These are phyloP conservation scores for Chytridium lagenaria DNA, from an alignment of 371 early-diverging fungal genomes.

Conservation along the genomic window DNA sequence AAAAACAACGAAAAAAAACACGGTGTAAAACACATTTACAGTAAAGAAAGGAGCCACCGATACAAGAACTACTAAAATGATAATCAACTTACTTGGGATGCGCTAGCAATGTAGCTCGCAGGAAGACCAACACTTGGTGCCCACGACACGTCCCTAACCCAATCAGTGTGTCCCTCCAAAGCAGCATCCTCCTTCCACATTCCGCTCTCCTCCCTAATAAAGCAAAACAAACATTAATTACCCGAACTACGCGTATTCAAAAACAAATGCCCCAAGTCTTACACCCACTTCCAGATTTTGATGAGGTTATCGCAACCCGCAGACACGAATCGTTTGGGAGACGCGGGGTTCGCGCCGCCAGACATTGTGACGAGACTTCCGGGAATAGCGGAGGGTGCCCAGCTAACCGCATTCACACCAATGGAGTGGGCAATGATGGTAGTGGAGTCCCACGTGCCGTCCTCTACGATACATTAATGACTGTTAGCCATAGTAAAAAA, in stretches of 20 bases:
- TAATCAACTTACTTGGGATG: conserved; percentile 76
- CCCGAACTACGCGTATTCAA: conserved; percentile 16
- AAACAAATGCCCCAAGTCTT: background rate
- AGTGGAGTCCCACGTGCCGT: conserved; percentile 76
- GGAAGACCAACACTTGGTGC: conserved; percentile 95
- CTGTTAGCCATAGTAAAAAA: too few relatives aligned
- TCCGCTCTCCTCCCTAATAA: conserved; percentile 71
- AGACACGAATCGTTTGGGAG: conserved; percentile 80
- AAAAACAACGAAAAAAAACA: too few relatives aligned
- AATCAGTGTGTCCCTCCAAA: conserved; percentile 93
- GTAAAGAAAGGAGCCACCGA: background rate
- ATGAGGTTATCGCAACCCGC: conserved; percentile 96
- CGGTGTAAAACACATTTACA: background rate
- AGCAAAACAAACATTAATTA: conserved; percentile 3
- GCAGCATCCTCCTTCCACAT: conserved; percentile 71
- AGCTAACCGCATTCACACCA: conserved; percentile 92
- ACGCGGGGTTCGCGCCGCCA: conserved; percentile 49
- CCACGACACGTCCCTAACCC: conserved; percentile 98
- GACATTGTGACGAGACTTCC: conserved; percentile 78
- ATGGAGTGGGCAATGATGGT: conserved; percentile 87
- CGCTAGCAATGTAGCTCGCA: conserved; percentile 86
- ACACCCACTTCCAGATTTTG: conserved; percentile 87
- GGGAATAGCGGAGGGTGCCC: conserved; percentile 91
- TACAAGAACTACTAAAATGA: background rate
- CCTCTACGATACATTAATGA: conserved; percentile 58